Conservation (phyloP, 306 rosid species). For the Vigna reflexopilosa region DNA sequence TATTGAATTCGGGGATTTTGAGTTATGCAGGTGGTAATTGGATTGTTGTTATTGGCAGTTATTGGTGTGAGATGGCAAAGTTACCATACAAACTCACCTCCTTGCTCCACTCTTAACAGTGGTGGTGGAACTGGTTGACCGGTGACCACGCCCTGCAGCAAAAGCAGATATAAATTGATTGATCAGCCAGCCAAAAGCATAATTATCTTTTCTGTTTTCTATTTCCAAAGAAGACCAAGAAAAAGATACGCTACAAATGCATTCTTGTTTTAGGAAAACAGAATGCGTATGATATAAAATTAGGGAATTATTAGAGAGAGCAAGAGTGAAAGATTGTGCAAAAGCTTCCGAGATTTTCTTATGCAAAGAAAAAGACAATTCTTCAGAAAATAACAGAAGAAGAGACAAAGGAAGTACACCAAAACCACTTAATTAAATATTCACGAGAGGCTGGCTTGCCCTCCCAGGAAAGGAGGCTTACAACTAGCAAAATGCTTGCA, state of each 20-base stretch:
- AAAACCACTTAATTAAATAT: slow-evolving; percentile 46
- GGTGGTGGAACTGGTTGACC: slow-evolving; percentile 42
- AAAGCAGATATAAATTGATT: slow-evolving; percentile 24
- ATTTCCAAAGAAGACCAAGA: slow-evolving; percentile 38
- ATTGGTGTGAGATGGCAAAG: slow-evolving; percentile 27
- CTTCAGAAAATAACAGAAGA: slow-evolving; percentile 54
- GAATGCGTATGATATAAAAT: slow-evolving; percentile 26
- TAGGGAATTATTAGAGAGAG: slow-evolving; percentile 38
- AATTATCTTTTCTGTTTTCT: slow-evolving; percentile 35
- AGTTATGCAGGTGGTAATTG: slow-evolving; percentile 31
- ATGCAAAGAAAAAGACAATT: slow-evolving; percentile 54
- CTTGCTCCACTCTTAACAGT: slow-evolving; percentile 9
- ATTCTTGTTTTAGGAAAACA: slow-evolving; percentile 25
- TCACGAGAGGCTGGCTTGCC: slow-evolving; percentile 54
- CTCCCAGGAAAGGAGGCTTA: slow-evolving; percentile 47
- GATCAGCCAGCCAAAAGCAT: slow-evolving; percentile 27
- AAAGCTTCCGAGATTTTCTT: slow-evolving; percentile 52
- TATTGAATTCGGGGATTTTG: slow-evolving; percentile 15
- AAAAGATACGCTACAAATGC: slow-evolving; percentile 22
- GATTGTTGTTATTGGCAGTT: slow-evolving; percentile 22
- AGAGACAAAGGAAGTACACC: slow-evolving; percentile 53
- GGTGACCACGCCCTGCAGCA: not conserved
- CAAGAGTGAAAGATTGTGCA: slow-evolving; percentile 39
- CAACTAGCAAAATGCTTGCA: slow-evolving; percentile 41
- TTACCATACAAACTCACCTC: not conserved